Conservation (phyloP, 2,329 filamentous ascomycete genomes). For the Lasiodiplodia citricola region DNA sequence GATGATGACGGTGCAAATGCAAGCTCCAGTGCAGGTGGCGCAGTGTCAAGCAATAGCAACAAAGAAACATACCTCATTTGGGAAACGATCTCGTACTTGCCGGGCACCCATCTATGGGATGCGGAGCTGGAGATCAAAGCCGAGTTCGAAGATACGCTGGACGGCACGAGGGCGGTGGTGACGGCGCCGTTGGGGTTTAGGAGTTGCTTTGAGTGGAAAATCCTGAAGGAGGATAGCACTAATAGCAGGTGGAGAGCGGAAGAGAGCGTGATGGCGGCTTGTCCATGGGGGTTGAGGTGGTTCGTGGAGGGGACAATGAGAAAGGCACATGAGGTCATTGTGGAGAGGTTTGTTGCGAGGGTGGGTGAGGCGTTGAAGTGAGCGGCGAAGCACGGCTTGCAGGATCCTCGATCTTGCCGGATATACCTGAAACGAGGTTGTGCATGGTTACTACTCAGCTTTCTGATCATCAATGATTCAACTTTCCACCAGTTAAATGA, state of each 20-base stretch:
- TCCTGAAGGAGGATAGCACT: not conserved
- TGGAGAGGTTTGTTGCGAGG: slow-evolving; percentile 19
- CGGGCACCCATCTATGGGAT: slow-evolving; percentile 1
- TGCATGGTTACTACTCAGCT: too few relatives aligned
- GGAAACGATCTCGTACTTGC: not conserved
- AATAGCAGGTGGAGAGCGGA: not conserved
- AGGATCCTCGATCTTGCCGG: too few relatives aligned
- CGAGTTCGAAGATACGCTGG: not conserved
- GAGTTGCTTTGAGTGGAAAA: not conserved
- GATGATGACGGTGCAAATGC: not conserved
- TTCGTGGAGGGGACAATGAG: slow-evolving; percentile 24
- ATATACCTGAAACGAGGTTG: too few relatives aligned
- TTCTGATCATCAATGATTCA: too few relatives aligned
- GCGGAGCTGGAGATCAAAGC: not conserved
- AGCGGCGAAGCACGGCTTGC: too few relatives aligned
- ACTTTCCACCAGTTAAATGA: too few relatives aligned
- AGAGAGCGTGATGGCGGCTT: not conserved
- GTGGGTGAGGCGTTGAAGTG: not conserved
- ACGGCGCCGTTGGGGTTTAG: slow-evolving; percentile 16
- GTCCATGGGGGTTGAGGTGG: slow-evolving; percentile 8
- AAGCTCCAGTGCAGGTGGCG: too few relatives aligned
- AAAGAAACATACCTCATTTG: slow-evolving; percentile 9
- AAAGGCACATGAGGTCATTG: slow-evolving; percentile 10
- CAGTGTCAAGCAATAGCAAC: not conserved
- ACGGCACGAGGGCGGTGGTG: not conserved